Evolutionary conservation across 2,329 filamentous ascomycete genomes (phyloP), one percentile per base, ranked within the genome.

Genomic region (Knufia fluminis): DNA sequence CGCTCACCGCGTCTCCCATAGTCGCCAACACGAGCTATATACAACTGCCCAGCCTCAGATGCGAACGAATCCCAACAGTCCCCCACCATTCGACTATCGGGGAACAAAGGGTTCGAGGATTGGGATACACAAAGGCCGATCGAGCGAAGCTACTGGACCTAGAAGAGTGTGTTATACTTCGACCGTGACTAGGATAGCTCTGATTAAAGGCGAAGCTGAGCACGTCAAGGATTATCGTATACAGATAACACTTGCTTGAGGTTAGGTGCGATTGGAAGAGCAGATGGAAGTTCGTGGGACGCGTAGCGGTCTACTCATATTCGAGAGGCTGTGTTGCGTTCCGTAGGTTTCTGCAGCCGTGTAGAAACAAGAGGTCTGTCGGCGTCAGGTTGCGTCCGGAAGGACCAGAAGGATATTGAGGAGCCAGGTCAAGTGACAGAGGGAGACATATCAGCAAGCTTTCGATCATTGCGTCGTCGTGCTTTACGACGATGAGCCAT

Each of bases 251-350:
- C 26, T 50, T 39, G 48, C 4, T 26, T 23, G 32, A 40, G n/a
- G 2, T 6, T 3, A 31, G n/a, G 19, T 14, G 28, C 17, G 33
- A 45, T 16, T 38, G 43, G 12, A 46, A 36, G 24, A 26, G 36
- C 41, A 62, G 57, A 71, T 70, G 68, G 66, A 66, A 61, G 64
- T 63, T 65, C 69, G 68, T 72, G 70, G 70, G 68, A 71, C 68
- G 69, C 69, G 57, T 60, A 70, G 70, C 67, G 68, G 68, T 72
- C 68, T 67, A 60, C 70, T 72, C 70, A 62, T 59, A 60, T 53
- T 58, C 52, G 70, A 71, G 70, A 71, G 69, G 66, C 68, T 67
- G 67, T 65, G 71, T 71, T 71, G 70, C 70, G 69, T 73, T 72
- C 69, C 69, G 71, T 71, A 65, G 66, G 69, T 65, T 68, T 68